These are phyloP conservation scores for Colletotrichum magnum DNA, from an alignment of 2,329 filamentous ascomycete genomes.

Conservation along the genomic window DNA sequence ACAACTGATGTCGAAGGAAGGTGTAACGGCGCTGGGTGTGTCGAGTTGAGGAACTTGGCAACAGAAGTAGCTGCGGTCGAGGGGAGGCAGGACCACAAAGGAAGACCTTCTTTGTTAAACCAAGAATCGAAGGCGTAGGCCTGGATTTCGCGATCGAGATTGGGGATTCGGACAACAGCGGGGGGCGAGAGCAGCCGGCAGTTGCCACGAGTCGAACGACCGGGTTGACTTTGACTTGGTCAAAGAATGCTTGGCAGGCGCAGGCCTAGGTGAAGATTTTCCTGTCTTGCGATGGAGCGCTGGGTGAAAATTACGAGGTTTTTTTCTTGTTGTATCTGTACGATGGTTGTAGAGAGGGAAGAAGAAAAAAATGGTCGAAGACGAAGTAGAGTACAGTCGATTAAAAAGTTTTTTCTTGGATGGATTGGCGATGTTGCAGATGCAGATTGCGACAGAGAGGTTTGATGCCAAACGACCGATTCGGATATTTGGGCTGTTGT, in stretches of 20 bases:
- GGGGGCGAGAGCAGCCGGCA: background rate
- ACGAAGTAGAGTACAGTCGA: conserved; percentile 52
- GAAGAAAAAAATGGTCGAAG: conserved; percentile 30
- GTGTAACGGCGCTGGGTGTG: conserved; percentile 21
- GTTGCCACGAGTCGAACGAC: conserved; percentile 8
- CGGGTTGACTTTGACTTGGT: background rate
- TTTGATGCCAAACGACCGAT: background rate
- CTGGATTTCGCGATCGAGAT: conserved; percentile 15
- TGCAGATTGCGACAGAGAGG: conserved; percentile 15
- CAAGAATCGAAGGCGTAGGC: conserved; percentile 18
- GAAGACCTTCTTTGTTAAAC: conserved; percentile 23
- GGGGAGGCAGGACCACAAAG: conserved; percentile 31
- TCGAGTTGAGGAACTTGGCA: conserved; percentile 8
- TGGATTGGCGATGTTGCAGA: conserved; percentile 24
- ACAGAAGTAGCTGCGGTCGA: conserved; percentile 26
- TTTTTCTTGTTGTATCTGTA: conserved; percentile 29
- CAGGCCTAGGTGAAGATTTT: background rate
- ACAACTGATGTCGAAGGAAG: conserved; percentile 28
- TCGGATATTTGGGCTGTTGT: background rate
- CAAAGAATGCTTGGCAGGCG: conserved; percentile 16
- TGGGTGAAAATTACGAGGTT: conserved; percentile 34
- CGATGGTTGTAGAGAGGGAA: background rate
- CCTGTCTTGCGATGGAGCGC: conserved; percentile 21
- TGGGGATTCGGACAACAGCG: conserved; percentile 2
- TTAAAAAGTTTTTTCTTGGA: conserved; percentile 51